phyloP scores from a whole-genome alignment of 2,329 filamentous ascomycete species.

The Akanthomyces dipterigenus region DNA sequence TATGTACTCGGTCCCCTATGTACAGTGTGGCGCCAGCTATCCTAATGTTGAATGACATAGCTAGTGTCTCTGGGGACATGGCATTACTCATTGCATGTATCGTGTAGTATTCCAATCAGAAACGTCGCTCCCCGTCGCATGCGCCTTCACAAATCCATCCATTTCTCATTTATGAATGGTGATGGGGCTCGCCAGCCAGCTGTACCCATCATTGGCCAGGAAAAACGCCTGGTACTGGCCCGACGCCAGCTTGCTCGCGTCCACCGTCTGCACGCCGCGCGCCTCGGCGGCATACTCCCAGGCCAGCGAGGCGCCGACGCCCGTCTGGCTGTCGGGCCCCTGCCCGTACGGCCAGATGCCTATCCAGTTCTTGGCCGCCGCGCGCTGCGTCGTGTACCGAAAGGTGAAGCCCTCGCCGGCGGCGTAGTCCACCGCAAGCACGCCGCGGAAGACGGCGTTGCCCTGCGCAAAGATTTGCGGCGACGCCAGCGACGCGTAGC shows the following conservation, averaged over 20 bases:
- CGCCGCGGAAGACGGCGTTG: slow-evolving; percentile 7
- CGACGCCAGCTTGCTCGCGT: not conserved
- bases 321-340: not conserved
- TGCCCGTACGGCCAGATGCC: not conserved
- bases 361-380: slow-evolving; percentile 8
- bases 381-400: slow-evolving; percentile 1
- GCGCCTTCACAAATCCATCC: no score
- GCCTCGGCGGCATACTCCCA: not conserved
- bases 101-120: not conserved
- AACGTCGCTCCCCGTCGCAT: no score
- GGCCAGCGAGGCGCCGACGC: not conserved
- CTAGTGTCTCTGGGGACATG: not conserved
- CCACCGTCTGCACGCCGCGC: not conserved
- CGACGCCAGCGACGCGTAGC: not conserved
- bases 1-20: not conserved
- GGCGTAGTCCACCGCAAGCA: not conserved
- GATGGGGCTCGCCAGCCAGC: slow-evolving; percentile 2
- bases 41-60: slow-evolving; percentile 5
- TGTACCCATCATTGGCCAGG: slow-evolving; percentile 1
- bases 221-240: slow-evolving; percentile 10
- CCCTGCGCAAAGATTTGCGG: slow-evolving; percentile 2
- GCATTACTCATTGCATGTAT: not conserved
- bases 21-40: not conserved
- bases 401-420: not conserved
- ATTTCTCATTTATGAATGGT: not conserved